phyloP scores from a whole-genome alignment of 257 asterid genomes.

The Fraxinus excelsior region DNA sequence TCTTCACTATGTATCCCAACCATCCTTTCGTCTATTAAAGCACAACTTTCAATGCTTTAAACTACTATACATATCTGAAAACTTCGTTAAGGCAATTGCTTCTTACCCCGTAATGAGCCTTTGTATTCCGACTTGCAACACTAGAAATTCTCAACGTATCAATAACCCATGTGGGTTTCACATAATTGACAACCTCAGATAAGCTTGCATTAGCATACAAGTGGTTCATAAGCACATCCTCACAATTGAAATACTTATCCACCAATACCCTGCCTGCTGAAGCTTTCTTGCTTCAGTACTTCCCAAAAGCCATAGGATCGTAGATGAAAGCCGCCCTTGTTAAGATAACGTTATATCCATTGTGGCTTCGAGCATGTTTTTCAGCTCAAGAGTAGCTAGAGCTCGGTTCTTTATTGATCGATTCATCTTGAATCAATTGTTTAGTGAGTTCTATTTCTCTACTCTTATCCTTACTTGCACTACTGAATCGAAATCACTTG shows the following conservation, averaged over 20 bases:
- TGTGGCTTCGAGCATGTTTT: conserved; percentile 67
- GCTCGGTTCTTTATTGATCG: conserved; percentile 75
- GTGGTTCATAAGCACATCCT: conserved; percentile 87
- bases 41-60: conserved; percentile 52
- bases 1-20: conserved; percentile 84
- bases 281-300: conserved; percentile 79
- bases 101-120: conserved; percentile 64
- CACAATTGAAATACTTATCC: conserved; percentile 72
- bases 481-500: conserved; percentile 67
- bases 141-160: conserved; percentile 81
- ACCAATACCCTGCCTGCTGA: conserved; percentile 62
- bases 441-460: conserved; percentile 74
- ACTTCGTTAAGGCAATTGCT: conserved; percentile 52
- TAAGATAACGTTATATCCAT: conserved; percentile 78
- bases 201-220: conserved; percentile 77
- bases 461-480: conserved; percentile 86
- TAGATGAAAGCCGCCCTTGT: conserved; percentile 56
- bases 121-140: conserved; percentile 77
- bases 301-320: conserved; percentile 51
- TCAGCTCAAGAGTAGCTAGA: conserved; percentile 90
- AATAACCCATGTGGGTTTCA: conserved; percentile 66
- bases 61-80: conserved; percentile 65
- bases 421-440: conserved; percentile 79
- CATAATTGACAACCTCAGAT: conserved; percentile 61
- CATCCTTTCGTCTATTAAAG: conserved; percentile 71